These are phyloP conservation scores for Cordia subcordata DNA, from an alignment of 257 asterid genomes.

Conservation along the genomic window DNA sequence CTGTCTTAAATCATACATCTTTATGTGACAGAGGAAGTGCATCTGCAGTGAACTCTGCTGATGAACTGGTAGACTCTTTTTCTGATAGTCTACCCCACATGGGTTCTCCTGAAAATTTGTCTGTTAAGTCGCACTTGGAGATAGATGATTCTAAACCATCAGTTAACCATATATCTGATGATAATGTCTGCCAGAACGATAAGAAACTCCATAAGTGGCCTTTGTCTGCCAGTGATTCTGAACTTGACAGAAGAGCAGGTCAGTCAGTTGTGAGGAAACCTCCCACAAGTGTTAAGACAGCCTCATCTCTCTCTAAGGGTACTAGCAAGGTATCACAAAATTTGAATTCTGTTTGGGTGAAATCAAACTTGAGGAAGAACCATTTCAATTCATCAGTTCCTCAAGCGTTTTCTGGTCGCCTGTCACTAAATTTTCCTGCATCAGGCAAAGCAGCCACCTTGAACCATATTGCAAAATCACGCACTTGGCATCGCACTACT, in stretches of 20 bases:
- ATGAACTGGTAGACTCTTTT: slow-evolving; percentile 31
- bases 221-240: slow-evolving; percentile 27
- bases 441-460: slow-evolving; percentile 30
- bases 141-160: slow-evolving; percentile 9
- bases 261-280: slow-evolving; percentile 3
- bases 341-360: slow-evolving; percentile 24
- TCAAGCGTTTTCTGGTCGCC: slow-evolving; percentile 33
- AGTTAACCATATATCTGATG: slow-evolving; percentile 29
- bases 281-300: slow-evolving; percentile 11
- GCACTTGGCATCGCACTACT: slow-evolving; percentile 77
- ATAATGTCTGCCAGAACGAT: slow-evolving; percentile 22
- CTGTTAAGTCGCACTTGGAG: slow-evolving; percentile 25
- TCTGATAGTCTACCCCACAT: slow-evolving; percentile 28
- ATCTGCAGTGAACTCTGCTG: slow-evolving; percentile 30
- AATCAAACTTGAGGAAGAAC: slow-evolving; percentile 36
- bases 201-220: slow-evolving; percentile 20
- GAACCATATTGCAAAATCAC: slow-evolving; percentile 48
- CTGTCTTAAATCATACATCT: slow-evolving; percentile 16
- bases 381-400: slow-evolving; percentile 30
- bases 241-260: slow-evolving; percentile 20
- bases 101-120: slow-evolving; percentile 47
- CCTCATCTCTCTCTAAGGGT: slow-evolving; percentile 22
- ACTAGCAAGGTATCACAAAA: slow-evolving; percentile 28
- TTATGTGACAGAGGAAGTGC: slow-evolving; percentile 20
- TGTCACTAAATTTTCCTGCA: slow-evolving; percentile 27